Evolutionary conservation across 805 yeast genomes (phyloP).

Genomic region (Phaffomyces thermotolerans): DNA sequence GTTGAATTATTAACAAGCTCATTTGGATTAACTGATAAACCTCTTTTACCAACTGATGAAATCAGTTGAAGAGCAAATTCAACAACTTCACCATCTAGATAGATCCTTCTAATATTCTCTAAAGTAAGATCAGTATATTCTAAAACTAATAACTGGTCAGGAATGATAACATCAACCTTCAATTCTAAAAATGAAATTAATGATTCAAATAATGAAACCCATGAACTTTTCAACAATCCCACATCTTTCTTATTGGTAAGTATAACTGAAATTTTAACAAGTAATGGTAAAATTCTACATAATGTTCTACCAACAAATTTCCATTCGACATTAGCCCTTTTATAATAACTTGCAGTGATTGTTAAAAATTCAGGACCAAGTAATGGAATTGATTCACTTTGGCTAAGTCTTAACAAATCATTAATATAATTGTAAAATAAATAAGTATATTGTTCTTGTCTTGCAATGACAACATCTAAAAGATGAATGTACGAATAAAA

Average conservation of each 20-base stretch:
- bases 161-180: slow-evolving; percentile 39
- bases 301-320: slow-evolving; percentile 54
- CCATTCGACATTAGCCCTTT: slow-evolving; percentile 49
- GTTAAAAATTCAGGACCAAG: slow-evolving; percentile 46
- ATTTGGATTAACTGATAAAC: slow-evolving; percentile 25
- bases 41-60: slow-evolving; percentile 50
- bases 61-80: slow-evolving; percentile 38
- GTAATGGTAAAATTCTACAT: slow-evolving; percentile 49
- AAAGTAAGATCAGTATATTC: slow-evolving; percentile 54
- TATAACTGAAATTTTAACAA: slow-evolving; percentile 37
- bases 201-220: slow-evolving; percentile 27
- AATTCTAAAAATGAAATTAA: slow-evolving; percentile 39
- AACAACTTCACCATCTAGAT: slow-evolving; percentile 34
- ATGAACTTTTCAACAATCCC: slow-evolving; percentile 21
- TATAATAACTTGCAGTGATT: slow-evolving; percentile 39
- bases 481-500: slow-evolving; percentile 56
- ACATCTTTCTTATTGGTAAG: slow-evolving; percentile 17
- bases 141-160: slow-evolving; percentile 58
- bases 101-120: slow-evolving; percentile 32
- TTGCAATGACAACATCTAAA: slow-evolving; percentile 55
- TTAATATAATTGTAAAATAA: slow-evolving; percentile 45
- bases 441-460: slow-evolving; percentile 56
- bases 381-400: slow-evolving; percentile 31
- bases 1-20: slow-evolving; percentile 2
- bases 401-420: slow-evolving; percentile 6